A percentile compares a stretch with the other conserved stretches of the same genome.
phyloP scores from a whole-genome alignment of 2,329 filamentous ascomycete genomes.

The Penicillium sp. region DNA sequence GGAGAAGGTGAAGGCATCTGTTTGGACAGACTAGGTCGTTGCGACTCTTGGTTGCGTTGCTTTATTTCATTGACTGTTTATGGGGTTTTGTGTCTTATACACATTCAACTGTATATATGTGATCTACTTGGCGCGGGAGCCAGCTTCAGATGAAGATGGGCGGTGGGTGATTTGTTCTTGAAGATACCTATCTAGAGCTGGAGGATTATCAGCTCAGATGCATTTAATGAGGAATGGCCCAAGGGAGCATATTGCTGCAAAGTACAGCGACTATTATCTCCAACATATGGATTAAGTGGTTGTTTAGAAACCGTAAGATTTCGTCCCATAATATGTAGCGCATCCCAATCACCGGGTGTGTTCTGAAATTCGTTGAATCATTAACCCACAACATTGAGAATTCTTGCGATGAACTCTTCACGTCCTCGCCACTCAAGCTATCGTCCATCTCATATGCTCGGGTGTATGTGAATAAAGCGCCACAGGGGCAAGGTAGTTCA shows the following conservation, averaged over 20 bases:
- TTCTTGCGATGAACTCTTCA: constrained; percentile 6
- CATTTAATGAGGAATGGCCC: neutral
- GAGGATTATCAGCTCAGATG: neutral
- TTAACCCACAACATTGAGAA: constrained; percentile 18
- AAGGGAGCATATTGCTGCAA: neutral
- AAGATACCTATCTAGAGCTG: neutral
- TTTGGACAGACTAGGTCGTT: constrained; percentile 69
- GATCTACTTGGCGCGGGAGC: constrained; percentile 3
- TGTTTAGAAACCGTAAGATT: neutral
- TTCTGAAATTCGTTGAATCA: constrained; percentile 22
- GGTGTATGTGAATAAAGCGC: neutral
- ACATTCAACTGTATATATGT: constrained; percentile 14
- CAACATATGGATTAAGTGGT: neutral
- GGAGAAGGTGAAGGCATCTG: constrained; percentile 74
- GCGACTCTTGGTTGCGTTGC: neutral
- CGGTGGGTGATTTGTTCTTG: neutral
- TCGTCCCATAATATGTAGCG: constrained; percentile 6
- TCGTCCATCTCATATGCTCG: neutral
- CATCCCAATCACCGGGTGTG: constrained; percentile 1
- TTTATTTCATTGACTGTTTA: neutral
- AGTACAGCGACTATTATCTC: neutral
- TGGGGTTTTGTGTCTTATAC: neutral
- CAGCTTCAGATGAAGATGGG: neutral
- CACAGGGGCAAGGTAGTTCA: neutral
- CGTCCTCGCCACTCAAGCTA: neutral